Base-by-base conservation (phyloP, 192 early-diverging fungal species). In the Linnemannia elongata region DNA sequence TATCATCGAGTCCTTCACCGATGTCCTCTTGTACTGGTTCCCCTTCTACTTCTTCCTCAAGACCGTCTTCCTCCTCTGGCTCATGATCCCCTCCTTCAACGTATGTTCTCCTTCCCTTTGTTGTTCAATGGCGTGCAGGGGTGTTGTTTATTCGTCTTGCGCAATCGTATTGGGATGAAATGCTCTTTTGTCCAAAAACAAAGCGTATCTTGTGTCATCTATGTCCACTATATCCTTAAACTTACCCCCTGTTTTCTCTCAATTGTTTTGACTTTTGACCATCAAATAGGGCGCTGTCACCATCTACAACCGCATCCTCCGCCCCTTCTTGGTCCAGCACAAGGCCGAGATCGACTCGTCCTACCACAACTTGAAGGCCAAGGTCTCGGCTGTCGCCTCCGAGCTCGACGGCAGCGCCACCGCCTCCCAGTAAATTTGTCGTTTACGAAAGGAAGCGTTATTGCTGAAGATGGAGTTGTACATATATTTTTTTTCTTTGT, bases 31-130 rank as follows among this genome's bases (percentile, higher is more conserved):
- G 42, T 96, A 97, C 93, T 99, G 98, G 97, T 86, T 97, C 78
- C 97, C 97, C 63, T 97, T 99, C 90, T 99, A 98, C 92, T 98
- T 96, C 88, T 88, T 94, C 57, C 92, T 98, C 91, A 99, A 99
- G 92, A 94, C 97, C n/a, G 84, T 93, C 17, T 92, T 99, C 77
- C 90, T 98, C 79, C 85, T 98, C 72, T 99, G 96, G 94, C 92
- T 98, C 54, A 90, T 95, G 88, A 79, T 95, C 71, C 97, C 96
- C 76, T 89, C 91, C 75, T 94, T 94, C 85, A 85, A 89, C 69
- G 91, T 93, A 89, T 79, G 88, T 89, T 10, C 69, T 55, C 57
- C 72, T 52, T 55, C n/a, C 15, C 52, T 70, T 39, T 55, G 49
- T 73, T 79, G 73, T 73, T 78, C 55, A 72, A 24, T n/a, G 12